phyloP scores from a whole-genome alignment of 371 early-diverging fungal genomes.

The Haplosporangium sp. region DNA sequence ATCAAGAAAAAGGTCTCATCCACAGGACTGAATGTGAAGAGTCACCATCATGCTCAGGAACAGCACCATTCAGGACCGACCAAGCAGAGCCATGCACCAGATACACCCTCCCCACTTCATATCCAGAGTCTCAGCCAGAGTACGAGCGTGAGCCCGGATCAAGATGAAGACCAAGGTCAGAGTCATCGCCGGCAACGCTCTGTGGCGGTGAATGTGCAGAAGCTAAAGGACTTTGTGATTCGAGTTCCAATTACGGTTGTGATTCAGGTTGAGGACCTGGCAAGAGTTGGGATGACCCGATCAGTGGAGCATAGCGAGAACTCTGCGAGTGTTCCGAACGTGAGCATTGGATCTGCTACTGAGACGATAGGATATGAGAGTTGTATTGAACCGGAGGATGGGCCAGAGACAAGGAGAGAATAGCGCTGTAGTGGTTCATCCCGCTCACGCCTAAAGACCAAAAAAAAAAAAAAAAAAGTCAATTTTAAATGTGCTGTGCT shows the following conservation, averaged over 20 bases:
- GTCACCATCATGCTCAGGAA: not conserved
- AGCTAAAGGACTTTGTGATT: conserved; percentile 51
- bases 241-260: conserved; percentile 46
- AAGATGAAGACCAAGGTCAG: not conserved
- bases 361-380: too few relatives aligned
- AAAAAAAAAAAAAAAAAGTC: too few relatives aligned
- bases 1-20: conserved; percentile 35
- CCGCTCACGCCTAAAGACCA: too few relatives aligned
- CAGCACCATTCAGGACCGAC: not conserved
- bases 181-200: conserved; percentile 7
- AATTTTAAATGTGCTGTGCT: too few relatives aligned
- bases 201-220: conserved; percentile 15
- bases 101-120: not conserved
- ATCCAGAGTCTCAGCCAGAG: not conserved
- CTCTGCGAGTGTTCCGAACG: too few relatives aligned
- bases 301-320: too few relatives aligned
- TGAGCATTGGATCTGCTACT: too few relatives aligned
- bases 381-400: too few relatives aligned
- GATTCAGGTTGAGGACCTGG: conserved; percentile 33
- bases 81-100: not conserved
- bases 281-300: too few relatives aligned
- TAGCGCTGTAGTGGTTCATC: too few relatives aligned
- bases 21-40: conserved; percentile 8
- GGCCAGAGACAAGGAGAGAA: too few relatives aligned
- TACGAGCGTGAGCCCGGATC: not conserved